A percentile compares a stretch with the other conserved stretches of the same genome.
phyloP scores from a whole-genome alignment of 768 basidiomycete species.

The Naematelia encephala region DNA sequence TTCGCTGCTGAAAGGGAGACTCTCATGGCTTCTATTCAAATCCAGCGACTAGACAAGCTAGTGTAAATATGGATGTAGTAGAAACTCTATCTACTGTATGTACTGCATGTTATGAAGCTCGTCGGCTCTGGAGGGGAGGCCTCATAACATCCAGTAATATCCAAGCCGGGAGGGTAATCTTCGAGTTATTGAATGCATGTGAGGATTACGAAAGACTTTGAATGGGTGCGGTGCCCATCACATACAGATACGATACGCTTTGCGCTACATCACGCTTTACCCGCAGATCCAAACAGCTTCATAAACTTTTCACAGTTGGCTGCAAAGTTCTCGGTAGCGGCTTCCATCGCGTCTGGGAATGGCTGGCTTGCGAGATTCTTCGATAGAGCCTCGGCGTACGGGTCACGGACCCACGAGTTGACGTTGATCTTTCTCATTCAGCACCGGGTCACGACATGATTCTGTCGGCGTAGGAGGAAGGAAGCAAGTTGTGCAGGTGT shows the following conservation, averaged over 20 bases:
- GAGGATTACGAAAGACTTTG: too few relatives aligned
- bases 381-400: conserved; percentile 32
- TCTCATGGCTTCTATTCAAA: not conserved
- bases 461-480: too few relatives aligned
- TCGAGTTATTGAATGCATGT: too few relatives aligned
- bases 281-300: conserved; percentile 41
- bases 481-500: not conserved
- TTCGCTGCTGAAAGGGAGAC: not conserved
- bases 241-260: too few relatives aligned
- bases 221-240: too few relatives aligned
- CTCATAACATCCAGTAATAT: too few relatives aligned
- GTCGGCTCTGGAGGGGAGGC: too few relatives aligned
- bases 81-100: too few relatives aligned
- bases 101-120: too few relatives aligned
- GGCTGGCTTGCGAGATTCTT: conserved; percentile 32
- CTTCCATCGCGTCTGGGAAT: conserved; percentile 47
- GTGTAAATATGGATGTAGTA: too few relatives aligned
- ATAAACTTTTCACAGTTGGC: conserved; percentile 45
- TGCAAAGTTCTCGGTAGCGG: conserved; percentile 43
- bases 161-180: too few relatives aligned
- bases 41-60: not conserved
- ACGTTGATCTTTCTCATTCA: conserved; percentile 42
- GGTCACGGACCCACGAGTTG: conserved; percentile 49
- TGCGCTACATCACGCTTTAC: conserved; percentile 41
- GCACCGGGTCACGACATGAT: too few relatives aligned